phyloP scores from a whole-genome alignment of 2,329 filamentous ascomycete genomes.

The Trichothecium sympodiale region DNA sequence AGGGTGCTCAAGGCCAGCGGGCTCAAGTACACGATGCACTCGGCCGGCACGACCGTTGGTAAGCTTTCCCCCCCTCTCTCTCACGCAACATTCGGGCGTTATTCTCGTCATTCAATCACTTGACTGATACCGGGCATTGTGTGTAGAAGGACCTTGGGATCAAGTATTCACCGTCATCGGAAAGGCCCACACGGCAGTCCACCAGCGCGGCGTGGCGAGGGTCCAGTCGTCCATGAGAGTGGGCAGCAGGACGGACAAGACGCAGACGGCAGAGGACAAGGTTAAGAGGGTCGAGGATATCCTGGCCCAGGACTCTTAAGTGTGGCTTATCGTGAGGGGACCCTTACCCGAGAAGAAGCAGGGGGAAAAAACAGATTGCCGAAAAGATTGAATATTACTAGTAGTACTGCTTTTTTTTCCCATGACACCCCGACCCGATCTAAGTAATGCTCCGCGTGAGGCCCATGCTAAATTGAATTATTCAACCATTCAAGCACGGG shows the following conservation, averaged over 20 bases:
- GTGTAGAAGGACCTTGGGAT: constrained; percentile 89
- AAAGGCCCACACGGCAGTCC: constrained; percentile 72
- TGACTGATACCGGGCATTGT: no score
- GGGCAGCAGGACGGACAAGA: constrained; percentile 79
- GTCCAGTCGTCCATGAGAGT: constrained; percentile 85
- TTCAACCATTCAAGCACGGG: no score
- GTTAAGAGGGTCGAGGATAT: constrained; percentile 49
- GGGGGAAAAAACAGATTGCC: no score
- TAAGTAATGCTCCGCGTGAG: no score
- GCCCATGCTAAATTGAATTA: no score
- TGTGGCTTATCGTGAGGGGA: no score
- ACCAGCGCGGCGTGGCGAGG: constrained; percentile 63
- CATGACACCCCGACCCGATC: no score
- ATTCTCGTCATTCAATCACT: no score
- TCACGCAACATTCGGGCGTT: no score
- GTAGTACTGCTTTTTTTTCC: no score
- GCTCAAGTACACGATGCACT: constrained; percentile 80
- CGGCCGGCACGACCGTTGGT: constrained; percentile 88
- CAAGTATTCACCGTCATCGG: constrained; percentile 75
- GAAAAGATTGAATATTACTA: no score
- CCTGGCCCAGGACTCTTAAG: constrained; percentile 18
- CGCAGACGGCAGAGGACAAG: constrained; percentile 71
- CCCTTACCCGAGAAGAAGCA: no score
- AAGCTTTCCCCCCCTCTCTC: constrained; percentile 18
- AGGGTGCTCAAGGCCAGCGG: constrained; percentile 71